Conservation (phyloP, 345 rosid species). For the Bruguiera gymnorhiza region DNA sequence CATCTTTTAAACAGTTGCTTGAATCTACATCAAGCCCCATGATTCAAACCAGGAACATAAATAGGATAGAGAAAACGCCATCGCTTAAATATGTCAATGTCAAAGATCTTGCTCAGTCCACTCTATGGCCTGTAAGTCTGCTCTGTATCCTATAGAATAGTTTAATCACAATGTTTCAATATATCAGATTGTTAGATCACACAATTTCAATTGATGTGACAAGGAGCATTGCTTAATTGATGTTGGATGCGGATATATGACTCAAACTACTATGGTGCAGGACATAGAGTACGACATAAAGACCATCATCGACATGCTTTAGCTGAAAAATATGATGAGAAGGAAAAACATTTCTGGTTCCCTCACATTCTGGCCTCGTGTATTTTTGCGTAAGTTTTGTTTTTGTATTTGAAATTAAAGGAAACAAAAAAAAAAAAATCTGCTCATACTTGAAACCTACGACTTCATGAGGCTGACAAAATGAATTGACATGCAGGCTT, state of each 20-base stretch:
- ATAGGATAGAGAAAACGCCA: slow-evolving; percentile 18
- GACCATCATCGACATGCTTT: slow-evolving; percentile 27
- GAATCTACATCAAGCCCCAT: slow-evolving; percentile 17
- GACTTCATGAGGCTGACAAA: no score
- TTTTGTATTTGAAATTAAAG: neutral
- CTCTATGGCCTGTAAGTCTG: slow-evolving; percentile 23
- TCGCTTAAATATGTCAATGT: slow-evolving; percentile 1
- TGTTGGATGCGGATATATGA: no score
- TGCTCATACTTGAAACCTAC: no score
- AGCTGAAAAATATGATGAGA: slow-evolving; percentile 37
- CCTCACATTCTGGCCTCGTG: slow-evolving; percentile 30
- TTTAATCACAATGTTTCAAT: no score
- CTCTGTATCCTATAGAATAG: no score
- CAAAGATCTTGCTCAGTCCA: slow-evolving; percentile 17
- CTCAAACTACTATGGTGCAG: slow-evolving; percentile 9
- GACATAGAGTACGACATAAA: slow-evolving; percentile 26
- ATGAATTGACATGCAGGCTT: slow-evolving; percentile 18
- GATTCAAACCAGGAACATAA: slow-evolving; percentile 18
- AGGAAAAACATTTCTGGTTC: slow-evolving; percentile 25
- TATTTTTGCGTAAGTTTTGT: slow-evolving; percentile 27
- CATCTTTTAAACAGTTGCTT: slow-evolving; percentile 21
- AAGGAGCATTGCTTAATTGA: no score
- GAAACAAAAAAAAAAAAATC: neutral
- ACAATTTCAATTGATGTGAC: no score
- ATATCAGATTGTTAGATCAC: no score